Percentiles rank a stretch among this genome's conserved stretches.
Evolutionary conservation across 352 stramenopile genomes (phyloP).

Genomic region (Pythium folliculosum): DNA sequence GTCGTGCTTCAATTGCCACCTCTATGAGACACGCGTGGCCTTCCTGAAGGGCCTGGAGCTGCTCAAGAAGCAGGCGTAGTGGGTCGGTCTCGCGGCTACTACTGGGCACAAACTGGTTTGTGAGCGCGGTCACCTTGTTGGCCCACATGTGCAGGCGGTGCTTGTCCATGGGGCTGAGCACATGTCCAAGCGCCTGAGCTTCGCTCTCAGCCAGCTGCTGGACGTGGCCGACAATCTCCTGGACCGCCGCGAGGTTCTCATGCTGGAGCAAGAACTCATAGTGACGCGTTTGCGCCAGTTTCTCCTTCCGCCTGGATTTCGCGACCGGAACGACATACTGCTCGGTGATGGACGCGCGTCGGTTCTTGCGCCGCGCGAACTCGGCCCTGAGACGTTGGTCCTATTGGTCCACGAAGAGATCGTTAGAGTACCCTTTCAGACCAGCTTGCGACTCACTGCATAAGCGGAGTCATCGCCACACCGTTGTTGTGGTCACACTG

Average conservation of each 20-base stretch:
- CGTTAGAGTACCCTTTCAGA: no score
- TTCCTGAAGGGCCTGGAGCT: slow-evolving; percentile 60
- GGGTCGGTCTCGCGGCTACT: slow-evolving; percentile 49
- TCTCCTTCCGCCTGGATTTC: slow-evolving; percentile 49
- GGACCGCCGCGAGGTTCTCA: slow-evolving; percentile 53
- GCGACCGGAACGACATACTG: slow-evolving; percentile 45
- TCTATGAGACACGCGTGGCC: slow-evolving; percentile 58
- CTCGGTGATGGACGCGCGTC: slow-evolving; percentile 45
- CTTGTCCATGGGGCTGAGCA: slow-evolving; percentile 56
- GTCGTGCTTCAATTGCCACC: slow-evolving; percentile 45
- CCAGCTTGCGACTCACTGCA: no score
- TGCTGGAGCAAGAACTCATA: slow-evolving; percentile 50
- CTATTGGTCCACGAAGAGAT: slow-evolving; percentile 20
- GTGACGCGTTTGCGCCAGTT: slow-evolving; percentile 42
- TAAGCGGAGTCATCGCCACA: no score
- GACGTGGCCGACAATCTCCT: slow-evolving; percentile 45
- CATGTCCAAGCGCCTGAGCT: slow-evolving; percentile 14
- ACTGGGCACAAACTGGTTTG: slow-evolving; percentile 51
- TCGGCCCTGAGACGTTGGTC: slow-evolving; percentile 63
- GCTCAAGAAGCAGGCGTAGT: slow-evolving; percentile 46
- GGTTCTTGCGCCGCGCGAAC: slow-evolving; percentile 53
- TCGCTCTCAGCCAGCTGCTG: slow-evolving; percentile 37
- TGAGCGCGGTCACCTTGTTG: slow-evolving; percentile 35
- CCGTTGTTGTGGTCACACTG: slow-evolving; percentile 5
- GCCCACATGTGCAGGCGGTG: slow-evolving; percentile 48